Evolutionary conservation across 1,284 basidiomycete species (phyloP).

Genomic region (Cerioporus squamosus): DNA sequence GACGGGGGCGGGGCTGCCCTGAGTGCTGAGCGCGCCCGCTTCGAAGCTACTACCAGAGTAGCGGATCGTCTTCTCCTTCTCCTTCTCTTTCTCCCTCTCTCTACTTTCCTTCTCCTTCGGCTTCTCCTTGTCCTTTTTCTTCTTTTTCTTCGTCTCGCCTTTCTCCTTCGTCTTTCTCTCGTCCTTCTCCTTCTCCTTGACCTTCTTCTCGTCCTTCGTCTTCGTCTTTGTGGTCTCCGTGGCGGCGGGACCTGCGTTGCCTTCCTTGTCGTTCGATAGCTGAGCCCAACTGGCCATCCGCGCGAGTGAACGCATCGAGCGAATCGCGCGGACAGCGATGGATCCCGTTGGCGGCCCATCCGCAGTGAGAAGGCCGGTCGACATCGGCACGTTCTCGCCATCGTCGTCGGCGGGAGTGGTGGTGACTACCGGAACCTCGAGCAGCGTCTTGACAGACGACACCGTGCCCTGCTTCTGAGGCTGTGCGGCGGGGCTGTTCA

Average conservation of each 20-base stretch:
- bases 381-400: slow-evolving; percentile 31
- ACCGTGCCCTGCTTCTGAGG: slow-evolving; percentile 21
- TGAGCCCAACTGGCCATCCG: slow-evolving; percentile 74
- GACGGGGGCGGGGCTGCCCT: slow-evolving; percentile 34
- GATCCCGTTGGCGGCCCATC: slow-evolving; percentile 47
- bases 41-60: slow-evolving; percentile 69
- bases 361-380: slow-evolving; percentile 44
- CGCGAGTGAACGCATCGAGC: slow-evolving; percentile 72
- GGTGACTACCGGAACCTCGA: slow-evolving; percentile 19
- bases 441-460: slow-evolving; percentile 24
- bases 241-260: slow-evolving; percentile 23
- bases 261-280: slow-evolving; percentile 45
- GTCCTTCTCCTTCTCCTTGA: slow-evolving; percentile 27
- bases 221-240: slow-evolving; percentile 18
- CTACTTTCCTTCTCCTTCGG: slow-evolving; percentile 37
- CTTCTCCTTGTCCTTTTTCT: slow-evolving; percentile 36
- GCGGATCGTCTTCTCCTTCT: slow-evolving; percentile 41
- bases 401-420: slow-evolving; percentile 24
- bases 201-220: slow-evolving; percentile 29
- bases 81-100: slow-evolving; percentile 37
- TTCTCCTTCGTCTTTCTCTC: slow-evolving; percentile 32
- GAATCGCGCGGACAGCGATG: slow-evolving; percentile 77
- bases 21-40: slow-evolving; percentile 53
- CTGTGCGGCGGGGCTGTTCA: slow-evolving; percentile 35
- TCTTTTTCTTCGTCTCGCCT: slow-evolving; percentile 34